Evolutionary conservation across 2,329 filamentous ascomycete genomes (phyloP), one percentile per base, ranked within the genome.

Genomic region (Ciborinia camelliae): DNA sequence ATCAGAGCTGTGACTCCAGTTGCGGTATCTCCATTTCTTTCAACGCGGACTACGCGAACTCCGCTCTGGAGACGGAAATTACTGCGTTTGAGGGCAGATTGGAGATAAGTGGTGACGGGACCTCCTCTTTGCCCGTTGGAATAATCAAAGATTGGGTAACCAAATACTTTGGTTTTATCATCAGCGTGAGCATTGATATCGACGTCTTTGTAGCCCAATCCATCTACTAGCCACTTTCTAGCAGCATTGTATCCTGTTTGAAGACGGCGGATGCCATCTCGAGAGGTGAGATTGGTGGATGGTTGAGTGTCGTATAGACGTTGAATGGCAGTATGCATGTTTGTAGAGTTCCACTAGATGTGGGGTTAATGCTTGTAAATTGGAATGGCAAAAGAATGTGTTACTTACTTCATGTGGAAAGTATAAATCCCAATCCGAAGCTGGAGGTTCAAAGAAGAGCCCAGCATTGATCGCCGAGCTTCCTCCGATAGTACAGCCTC

Each of bases 381-480:
- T 1, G 2, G 18, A 30, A 37, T 28, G 0, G 15, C 3, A 28
- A 30, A 9, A 23, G 45, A 52, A 32, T n/a, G 26, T 3, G 12
- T 37, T 48, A 59, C 62, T 41, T 43, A 63, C 62, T 39, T 79
- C 80, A 0, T 72, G 66, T 0, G 81, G 81, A 61, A 80, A 79
- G 58, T 81, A 83, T 9, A 77, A 72, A 68, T 84, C 80, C 76
- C 80, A 84, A 67, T 84, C 82, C 1, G 79, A 80, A 1, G 80
- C 78, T 0, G 82, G 82, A 7, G 82, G 82, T 66, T 84, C 78
- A 66, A 84, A 83, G 71, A 79, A 84, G 1, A 84, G 71, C 10
- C 81, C 81, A 7, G 82, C 82, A 63, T 84, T 84, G 72, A 84
- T 81, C 12, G 82, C 81, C 54, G 79, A 81, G 64, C 78, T 79